Conservation (phyloP, 1,284 basidiomycete species). For the Coriolopsis trogii region DNA sequence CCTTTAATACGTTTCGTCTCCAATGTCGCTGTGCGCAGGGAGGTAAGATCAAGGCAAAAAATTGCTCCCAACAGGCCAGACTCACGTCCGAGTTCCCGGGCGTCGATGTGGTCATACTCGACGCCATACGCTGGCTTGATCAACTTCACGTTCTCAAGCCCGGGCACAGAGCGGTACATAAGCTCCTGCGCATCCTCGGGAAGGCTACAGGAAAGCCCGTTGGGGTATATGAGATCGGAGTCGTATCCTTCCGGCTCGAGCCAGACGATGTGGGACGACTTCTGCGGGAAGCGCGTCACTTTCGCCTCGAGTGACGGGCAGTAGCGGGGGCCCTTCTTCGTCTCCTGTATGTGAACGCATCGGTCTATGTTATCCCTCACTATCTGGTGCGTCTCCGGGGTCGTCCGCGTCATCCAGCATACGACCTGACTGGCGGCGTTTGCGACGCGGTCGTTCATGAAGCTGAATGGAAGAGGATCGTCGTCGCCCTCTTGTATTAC, state of each 20-base stretch:
- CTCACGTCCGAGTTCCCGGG: constrained; percentile 75
- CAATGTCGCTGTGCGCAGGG: constrained; percentile 61
- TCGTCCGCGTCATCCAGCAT: constrained; percentile 80
- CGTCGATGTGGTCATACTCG: constrained; percentile 92
- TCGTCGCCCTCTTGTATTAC: constrained; percentile 63
- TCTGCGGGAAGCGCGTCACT: constrained; percentile 77
- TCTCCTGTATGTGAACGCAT: constrained; percentile 85
- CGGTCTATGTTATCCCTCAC: constrained; percentile 75
- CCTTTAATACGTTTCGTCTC: constrained; percentile 87
- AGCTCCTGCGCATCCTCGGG: constrained; percentile 81
- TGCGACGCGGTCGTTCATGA: constrained; percentile 42
- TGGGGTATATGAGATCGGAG: constrained; percentile 87
- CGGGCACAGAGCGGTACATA: constrained; percentile 83
- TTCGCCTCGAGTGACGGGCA: constrained; percentile 92
- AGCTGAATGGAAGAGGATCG: constrained; percentile 61
- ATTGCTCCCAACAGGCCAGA: constrained; percentile 10
- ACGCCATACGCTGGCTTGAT: constrained; percentile 88
- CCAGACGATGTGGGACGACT: constrained; percentile 79
- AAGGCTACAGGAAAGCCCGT: constrained; percentile 86
- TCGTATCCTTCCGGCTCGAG: constrained; percentile 91
- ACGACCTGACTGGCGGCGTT: constrained; percentile 65
- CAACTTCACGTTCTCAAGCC: constrained; percentile 83
- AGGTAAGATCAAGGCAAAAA: background rate
- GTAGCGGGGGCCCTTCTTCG: constrained; percentile 87
- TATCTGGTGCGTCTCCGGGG: constrained; percentile 70